Base-by-base conservation (phyloP, 2,329 filamentous ascomycete species). In the Fusarium vanettenii region DNA sequence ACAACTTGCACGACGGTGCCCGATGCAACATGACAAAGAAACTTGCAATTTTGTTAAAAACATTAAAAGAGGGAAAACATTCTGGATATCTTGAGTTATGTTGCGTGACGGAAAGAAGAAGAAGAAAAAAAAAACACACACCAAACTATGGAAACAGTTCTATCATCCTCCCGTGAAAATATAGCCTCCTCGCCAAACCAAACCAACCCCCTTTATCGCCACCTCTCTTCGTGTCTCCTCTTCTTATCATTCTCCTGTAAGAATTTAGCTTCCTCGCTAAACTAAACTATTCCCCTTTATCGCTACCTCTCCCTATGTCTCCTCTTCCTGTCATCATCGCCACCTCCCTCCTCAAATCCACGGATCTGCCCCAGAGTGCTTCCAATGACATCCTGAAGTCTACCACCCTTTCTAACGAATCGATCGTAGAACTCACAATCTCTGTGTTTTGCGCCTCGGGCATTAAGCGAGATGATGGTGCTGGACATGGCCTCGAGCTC, bases 371-470 rank as follows among this genome's bases (percentile, higher is more conserved):
- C 77, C 16, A 79, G 33, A 7, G 77, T 78, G 31, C 71, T 77
- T 22, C 77, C 77, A 5, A 79, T 79, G 22, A 67, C 70, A 22
- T 79, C 77, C 72, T 79, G 77, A 20, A 79, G 66, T 7, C 69
- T 69, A 8, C 77, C 77, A 3, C 77, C 77, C 66, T 76, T 77
- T 22, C 76, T 52, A 10, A 78, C 77, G 52, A 79, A 79, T 35
- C 72, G 68, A 37, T 79, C 76, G 33, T 79, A 79, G 37, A 79
- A 79, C 63, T 79, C 74, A 6, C 77, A 79, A 55, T 79, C 77
- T 8, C 71, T 57, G 27, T 79, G 77, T 16, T 69, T 64, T 6
- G 77, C 65, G 13, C 74, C 76, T 2, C 77, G 52, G 8, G 76
- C 67, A 33, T 78, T 79, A 7, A 79, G 48, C 9, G 67, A 68